Evolutionary conservation across 768 basidiomycete genomes (phyloP).

Genomic region (Sporobolomyces pararoseus): DNA sequence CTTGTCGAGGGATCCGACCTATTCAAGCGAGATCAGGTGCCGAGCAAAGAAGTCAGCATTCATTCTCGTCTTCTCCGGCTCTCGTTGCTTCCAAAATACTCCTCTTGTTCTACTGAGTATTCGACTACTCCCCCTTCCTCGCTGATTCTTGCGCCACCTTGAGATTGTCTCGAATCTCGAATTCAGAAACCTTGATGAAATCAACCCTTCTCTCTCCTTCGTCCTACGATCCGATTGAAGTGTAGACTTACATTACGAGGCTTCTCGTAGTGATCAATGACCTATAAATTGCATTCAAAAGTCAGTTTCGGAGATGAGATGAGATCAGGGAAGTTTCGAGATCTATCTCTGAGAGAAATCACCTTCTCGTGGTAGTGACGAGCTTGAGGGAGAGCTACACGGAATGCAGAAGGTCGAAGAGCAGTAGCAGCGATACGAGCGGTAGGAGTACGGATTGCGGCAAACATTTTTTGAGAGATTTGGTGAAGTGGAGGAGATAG

Average conservation of each 20-base stretch:
- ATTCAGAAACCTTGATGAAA: not conserved
- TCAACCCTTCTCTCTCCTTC: not conserved
- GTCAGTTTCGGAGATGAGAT: slow-evolving; percentile 1
- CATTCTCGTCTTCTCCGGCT: too few species aligned
- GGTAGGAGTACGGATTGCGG: slow-evolving; percentile 17
- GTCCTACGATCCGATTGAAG: not conserved
- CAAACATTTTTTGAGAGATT: slow-evolving; percentile 10
- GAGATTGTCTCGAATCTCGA: not conserved
- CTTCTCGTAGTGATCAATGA: slow-evolving; percentile 94
- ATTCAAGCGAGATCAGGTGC: slow-evolving; percentile 50
- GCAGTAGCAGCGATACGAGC: slow-evolving; percentile 14
- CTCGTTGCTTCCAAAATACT: too few species aligned
- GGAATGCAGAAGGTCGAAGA: not conserved
- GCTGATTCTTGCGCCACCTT: not conserved
- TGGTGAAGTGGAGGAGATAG: slow-evolving; percentile 1
- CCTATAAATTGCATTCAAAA: slow-evolving; percentile 52
- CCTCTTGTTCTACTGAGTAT: too few species aligned
- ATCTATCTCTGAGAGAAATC: too few species aligned
- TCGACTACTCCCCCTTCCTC: not conserved
- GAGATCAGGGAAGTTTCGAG: not conserved
- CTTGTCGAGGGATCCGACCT: slow-evolving; percentile 97
- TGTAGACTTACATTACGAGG: slow-evolving; percentile 79
- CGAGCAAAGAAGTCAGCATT: slow-evolving; percentile 49
- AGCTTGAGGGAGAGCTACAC: slow-evolving; percentile 26
- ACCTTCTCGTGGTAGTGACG: slow-evolving; percentile 43